Conservation (phyloP, 495 filamentous ascomycete species). For the Penicillium odoratum region DNA sequence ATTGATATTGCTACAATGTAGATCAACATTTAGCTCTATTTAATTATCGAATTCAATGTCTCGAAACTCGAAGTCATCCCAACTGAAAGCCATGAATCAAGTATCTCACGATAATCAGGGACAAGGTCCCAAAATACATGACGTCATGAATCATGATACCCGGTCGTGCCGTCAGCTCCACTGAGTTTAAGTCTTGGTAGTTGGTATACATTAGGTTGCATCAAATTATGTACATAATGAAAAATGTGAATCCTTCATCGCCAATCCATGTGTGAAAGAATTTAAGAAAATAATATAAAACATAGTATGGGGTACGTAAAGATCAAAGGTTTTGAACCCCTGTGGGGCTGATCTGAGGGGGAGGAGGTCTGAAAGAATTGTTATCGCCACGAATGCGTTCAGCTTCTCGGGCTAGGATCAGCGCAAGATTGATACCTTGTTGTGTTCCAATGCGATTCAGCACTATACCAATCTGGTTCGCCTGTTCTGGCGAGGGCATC, state of each 20-base stretch:
- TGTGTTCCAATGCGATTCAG: slow-evolving; percentile 33
- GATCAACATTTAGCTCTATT: background rate
- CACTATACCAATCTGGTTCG: slow-evolving; percentile 29
- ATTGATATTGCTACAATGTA: background rate
- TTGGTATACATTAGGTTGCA: background rate
- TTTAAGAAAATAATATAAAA: background rate
- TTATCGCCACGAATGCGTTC: slow-evolving; percentile 4
- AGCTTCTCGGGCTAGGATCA: slow-evolving; percentile 35
- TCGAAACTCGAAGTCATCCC: background rate
- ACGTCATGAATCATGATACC: slow-evolving; percentile 30
- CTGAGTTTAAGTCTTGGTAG: background rate
- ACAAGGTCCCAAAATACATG: slow-evolving; percentile 8
- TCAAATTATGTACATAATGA: slow-evolving; percentile 9
- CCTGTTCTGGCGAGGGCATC: slow-evolving; percentile 35
- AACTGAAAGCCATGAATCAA: background rate
- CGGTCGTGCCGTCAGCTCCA: slow-evolving; percentile 14
- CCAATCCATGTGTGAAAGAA: background rate
- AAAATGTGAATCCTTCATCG: background rate
- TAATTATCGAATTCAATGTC: background rate
- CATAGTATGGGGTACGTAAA: background rate
- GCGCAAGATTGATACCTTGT: slow-evolving; percentile 41
- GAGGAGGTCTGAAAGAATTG: slow-evolving; percentile 1
- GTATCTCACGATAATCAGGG: background rate
- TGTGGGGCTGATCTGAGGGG: background rate
- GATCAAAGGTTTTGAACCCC: background rate